Evolutionary conservation across 805 yeast genomes (phyloP).

Genomic region (Metschnikowia lunata): DNA sequence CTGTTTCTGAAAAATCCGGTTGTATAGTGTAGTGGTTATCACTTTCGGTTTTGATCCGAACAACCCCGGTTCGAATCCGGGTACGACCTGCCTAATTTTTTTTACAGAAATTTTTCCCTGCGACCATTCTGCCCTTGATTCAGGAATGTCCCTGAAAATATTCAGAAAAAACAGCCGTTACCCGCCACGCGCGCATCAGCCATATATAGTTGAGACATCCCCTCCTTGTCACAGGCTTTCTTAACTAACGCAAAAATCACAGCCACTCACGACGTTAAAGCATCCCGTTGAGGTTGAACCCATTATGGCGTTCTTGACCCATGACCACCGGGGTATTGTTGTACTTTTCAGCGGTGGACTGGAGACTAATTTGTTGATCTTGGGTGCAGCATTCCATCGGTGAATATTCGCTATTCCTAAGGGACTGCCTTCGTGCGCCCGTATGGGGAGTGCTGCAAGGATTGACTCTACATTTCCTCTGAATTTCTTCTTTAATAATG

Average conservation of each 20-base stretch:
- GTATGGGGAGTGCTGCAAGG: constrained; percentile 69
- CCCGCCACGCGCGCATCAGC: constrained; percentile 21
- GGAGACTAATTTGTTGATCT: constrained; percentile 61
- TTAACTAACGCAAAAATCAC: constrained; percentile 57
- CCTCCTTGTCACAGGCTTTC: background rate
- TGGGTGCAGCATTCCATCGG: constrained; percentile 72
- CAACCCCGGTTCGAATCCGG: constrained; percentile 87
- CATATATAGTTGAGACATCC: constrained; percentile 11
- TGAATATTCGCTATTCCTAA: constrained; percentile 46
- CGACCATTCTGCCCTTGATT: too few species aligned
- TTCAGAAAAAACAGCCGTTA: constrained; percentile 16
- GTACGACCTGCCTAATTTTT: constrained; percentile 50
- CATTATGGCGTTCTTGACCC: constrained; percentile 63
- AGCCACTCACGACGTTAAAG: constrained; percentile 58
- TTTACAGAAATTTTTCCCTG: too few species aligned
- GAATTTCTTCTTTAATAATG: background rate
- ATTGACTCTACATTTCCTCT: constrained; percentile 46
- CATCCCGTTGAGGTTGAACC: constrained; percentile 69
- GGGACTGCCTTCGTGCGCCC: constrained; percentile 75
- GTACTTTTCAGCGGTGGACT: constrained; percentile 46
- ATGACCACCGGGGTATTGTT: constrained; percentile 61
- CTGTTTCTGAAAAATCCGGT: constrained; percentile 16
- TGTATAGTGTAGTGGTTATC: constrained; percentile 78
- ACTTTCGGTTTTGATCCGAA: constrained; percentile 77
- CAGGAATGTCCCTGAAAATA: too few species aligned